phyloP scores from a whole-genome alignment of 1,284 basidiomycete species.

The Phylloporus gajari region DNA sequence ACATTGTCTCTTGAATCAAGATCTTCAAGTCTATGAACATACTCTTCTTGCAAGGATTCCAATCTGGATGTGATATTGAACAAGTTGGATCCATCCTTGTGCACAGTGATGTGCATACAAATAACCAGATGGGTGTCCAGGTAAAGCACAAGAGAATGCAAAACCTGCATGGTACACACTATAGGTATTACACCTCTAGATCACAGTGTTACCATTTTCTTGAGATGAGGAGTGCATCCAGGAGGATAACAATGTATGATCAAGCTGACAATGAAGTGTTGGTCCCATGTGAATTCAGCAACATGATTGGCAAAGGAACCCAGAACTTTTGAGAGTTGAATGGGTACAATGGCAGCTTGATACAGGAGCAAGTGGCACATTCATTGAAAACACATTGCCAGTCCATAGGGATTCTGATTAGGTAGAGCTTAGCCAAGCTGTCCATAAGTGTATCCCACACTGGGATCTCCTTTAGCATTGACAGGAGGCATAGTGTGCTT shows the following conservation, averaged over 20 bases:
- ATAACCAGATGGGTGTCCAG: conserved; percentile 49
- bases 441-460: conserved; percentile 57
- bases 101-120: conserved; percentile 53
- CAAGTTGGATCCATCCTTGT: conserved; percentile 49
- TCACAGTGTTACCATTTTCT: conserved; percentile 53
- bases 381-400: conserved; percentile 66
- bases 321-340: conserved; percentile 48
- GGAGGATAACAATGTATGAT: conserved; percentile 53
- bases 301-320: conserved; percentile 46
- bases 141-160: conserved; percentile 63
- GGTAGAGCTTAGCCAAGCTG: conserved; percentile 62
- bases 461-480: conserved; percentile 58
- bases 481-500: conserved; percentile 53
- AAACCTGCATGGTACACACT: conserved; percentile 59
- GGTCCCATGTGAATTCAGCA: background rate
- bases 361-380: conserved; percentile 50
- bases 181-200: conserved; percentile 49
- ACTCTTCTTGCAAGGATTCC: conserved; percentile 44
- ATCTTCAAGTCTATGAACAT: conserved; percentile 60
- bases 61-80: conserved; percentile 59
- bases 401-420: conserved; percentile 26
- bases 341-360: conserved; percentile 70
- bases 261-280: conserved; percentile 19
- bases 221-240: conserved; percentile 58
- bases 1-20: conserved; percentile 44